Conservation (phyloP, 305 asterid species). For the Striga hermonthica region DNA sequence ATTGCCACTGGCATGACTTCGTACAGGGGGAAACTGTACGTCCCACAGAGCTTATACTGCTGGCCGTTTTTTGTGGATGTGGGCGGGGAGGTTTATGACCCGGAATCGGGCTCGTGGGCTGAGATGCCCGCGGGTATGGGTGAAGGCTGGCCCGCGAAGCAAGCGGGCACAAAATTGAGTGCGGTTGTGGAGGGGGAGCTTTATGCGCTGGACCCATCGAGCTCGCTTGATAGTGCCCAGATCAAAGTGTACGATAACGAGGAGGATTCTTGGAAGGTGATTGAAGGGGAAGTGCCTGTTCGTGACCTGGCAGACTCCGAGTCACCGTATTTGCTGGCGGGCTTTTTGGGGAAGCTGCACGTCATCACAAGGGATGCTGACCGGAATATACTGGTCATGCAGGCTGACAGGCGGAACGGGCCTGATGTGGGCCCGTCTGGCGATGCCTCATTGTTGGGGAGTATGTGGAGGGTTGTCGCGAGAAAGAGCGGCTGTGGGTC, state of each 20-base stretch:
- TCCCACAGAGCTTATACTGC: conserved; percentile 77
- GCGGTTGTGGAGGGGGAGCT: conserved; percentile 69
- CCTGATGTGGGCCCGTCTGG: conserved; percentile 41
- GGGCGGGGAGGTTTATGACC: conserved; percentile 83
- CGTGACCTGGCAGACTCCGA: conserved; percentile 52
- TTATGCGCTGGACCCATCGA: conserved; percentile 69
- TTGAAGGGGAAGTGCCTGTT: conserved; percentile 70
- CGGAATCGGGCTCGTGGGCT: conserved; percentile 67
- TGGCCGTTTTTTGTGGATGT: conserved; percentile 84
- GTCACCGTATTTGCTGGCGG: conserved; percentile 74
- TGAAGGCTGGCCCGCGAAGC: conserved; percentile 86
- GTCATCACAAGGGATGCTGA: conserved; percentile 62
- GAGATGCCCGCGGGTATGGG: conserved; percentile 93
- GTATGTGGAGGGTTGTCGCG: conserved; percentile 55
- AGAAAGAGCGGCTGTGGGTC: conserved; percentile 36
- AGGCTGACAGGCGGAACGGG: conserved; percentile 53
- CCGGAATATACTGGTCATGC: conserved; percentile 54
- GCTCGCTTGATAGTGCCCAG: conserved; percentile 56
- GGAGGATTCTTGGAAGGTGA: conserved; percentile 67
- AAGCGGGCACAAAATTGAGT: conserved; percentile 77
- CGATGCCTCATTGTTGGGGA: conserved; percentile 31
- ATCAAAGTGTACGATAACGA: conserved; percentile 62
- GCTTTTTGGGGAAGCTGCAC: conserved; percentile 64
- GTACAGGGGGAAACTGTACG: conserved; percentile 68
- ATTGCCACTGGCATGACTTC: conserved; percentile 88